Conservation (phyloP, 495 filamentous ascomycete genomes). For the Hyaloscypha finlandica region DNA sequence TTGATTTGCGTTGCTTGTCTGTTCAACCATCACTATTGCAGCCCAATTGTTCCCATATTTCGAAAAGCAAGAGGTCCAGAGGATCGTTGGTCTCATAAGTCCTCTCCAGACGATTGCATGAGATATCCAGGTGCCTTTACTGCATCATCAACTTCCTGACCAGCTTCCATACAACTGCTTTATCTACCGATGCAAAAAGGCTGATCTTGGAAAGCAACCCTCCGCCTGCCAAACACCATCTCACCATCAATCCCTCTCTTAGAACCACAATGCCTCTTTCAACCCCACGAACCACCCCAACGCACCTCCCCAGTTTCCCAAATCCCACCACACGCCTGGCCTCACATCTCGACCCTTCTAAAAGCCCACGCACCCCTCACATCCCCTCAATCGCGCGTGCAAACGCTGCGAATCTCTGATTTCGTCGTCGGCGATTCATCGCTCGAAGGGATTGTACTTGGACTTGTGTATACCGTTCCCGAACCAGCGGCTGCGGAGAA, state of each 20-base stretch:
- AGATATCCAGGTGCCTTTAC: neutral
- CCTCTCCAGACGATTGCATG: neutral
- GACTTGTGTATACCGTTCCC: slow-evolving; percentile 19
- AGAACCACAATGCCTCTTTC: slow-evolving; percentile 9
- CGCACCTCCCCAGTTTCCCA: neutral
- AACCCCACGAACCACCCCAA: slow-evolving; percentile 12
- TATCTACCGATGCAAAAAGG: neutral
- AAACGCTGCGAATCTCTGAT: slow-evolving; percentile 11
- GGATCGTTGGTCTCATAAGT: neutral
- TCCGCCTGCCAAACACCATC: neutral
- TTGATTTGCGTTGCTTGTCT: neutral
- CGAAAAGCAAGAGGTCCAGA: neutral
- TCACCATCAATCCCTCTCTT: neutral
- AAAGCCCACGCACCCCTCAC: neutral
- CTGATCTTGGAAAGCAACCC: neutral
- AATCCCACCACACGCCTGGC: slow-evolving; percentile 22
- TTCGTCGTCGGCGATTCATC: neutral
- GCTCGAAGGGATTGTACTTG: slow-evolving; percentile 15
- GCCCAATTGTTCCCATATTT: neutral
- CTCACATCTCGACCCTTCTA: slow-evolving; percentile 17
- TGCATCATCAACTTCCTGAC: neutral
- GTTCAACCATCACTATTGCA: neutral
- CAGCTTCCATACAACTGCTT: neutral
- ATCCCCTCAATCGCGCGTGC: slow-evolving; percentile 6
- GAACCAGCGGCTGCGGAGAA: neutral